Base-by-base conservation (phyloP, 176 grass and related monocot species). In the Bolboschoenus planiculmis region DNA sequence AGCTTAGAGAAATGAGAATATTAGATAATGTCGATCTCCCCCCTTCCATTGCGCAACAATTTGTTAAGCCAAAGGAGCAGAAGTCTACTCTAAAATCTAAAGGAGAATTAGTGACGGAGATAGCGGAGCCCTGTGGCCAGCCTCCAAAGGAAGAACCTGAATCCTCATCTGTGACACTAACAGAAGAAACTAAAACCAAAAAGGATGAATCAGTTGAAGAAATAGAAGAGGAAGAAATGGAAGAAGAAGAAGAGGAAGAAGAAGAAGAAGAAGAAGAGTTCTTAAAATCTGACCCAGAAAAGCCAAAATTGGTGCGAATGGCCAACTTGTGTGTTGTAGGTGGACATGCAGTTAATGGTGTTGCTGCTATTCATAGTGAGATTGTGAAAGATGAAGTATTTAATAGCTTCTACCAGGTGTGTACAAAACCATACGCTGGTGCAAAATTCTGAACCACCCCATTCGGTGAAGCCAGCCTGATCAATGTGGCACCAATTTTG, bases 321-420 rank as follows among this genome's bases (percentile, higher is more conserved):
- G 96, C 96, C 61, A 99, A 99, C 68, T 93, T 99, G 18, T 93
- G 93, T 89, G 93, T 99, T 76, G 93, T 92, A 24, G 92, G 96
- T 71, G 96, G 93, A 5, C 93, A 99, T 84, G 90, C 89, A 18
- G 93, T 99, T 84, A 99, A 99, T 81, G 96, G 96, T 34, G 93
- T 99, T 72, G 96, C 96, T 86, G 93, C 89, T 81, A 99, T 99
- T 91, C 96, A 99, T 83, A 99, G 93, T 80, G 89, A 99, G 87
- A 99, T 99, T 78, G 96, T 99, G 83, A 99, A 93, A 84, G 87
- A 99, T 53, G 93, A 99, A 63, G 96, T 99, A 40, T 99, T 99
- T 78, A 90, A 95, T 83, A 90, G 93, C 83, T 99, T 95, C 79
- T 99, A 93, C 53, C 82, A 95, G 96, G 96, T 99, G 90, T 76